Evolutionary conservation across 2,329 filamentous ascomycete species (phyloP), one percentile per base, ranked within the genome.

Genomic region (Phyllosticta capitalensis): DNA sequence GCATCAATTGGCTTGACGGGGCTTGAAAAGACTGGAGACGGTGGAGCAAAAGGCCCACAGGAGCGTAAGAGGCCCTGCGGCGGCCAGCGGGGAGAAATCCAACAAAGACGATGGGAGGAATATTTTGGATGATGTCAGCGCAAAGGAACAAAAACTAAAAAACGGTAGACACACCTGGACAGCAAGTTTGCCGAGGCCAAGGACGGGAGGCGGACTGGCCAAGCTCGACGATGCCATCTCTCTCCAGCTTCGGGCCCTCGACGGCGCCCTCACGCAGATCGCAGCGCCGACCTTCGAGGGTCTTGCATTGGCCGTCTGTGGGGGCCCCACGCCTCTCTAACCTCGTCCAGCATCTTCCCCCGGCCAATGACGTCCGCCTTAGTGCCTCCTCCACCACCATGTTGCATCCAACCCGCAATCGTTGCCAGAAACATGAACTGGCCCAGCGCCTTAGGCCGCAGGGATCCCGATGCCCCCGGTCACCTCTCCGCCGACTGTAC

Each of bases 331-430:
- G 30, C 49, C 21, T 21, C 9, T n/a, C 49, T 51, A 51, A 51
- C 49, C 49, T 22, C 19, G 19, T 22, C 49, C 19, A 52, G 57
- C 52, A 26, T 10, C 19, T 3, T 17, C 12, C 57, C 57, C 57
- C 52, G 57, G 57, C 57, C 57, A 55, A 26, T 59, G 57, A 59
- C 57, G 57, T 59, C 52, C 50, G 20, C 20, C 56, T 24, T 58
- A 38, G 49, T 10, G n/a, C 50, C 51, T 51, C 30, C 52, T 69
- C 51, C 63, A 66, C 54, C 55, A 55, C 54, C 49, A 60, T 56
- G 58, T 60, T 56, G 58, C 58, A 60, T 60, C 58, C 50, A 59
- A 22, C 26, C 52, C 53, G 52, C 57, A 59, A 24, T 55, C 57
- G 54, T 52, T 59, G 58, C 58, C 49, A 60, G 50, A 52, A 55